A percentile compares a stretch with the other conserved stretches of the same genome.
Evolutionary conservation across 2,329 filamentous ascomycete genomes (phyloP).

Genomic region (Colletotrichum sp.): DNA sequence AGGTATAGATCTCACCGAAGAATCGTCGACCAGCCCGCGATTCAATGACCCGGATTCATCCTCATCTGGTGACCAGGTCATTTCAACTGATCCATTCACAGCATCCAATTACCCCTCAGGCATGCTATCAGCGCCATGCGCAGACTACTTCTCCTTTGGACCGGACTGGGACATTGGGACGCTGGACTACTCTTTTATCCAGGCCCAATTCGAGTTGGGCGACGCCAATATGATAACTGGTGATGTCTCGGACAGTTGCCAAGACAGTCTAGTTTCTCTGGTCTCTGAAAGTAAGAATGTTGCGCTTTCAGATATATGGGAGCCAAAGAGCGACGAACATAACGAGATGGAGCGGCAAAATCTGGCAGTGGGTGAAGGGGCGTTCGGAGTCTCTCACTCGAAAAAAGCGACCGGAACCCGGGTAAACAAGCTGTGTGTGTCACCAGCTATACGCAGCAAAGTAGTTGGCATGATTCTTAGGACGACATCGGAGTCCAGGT

Average conservation of each 20-base stretch:
- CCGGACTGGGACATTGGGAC: not conserved
- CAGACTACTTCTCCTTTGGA: not conserved
- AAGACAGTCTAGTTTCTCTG: constrained; percentile 23
- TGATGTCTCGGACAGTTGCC: not conserved
- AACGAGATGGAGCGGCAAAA: not conserved
- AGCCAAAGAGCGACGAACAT: not conserved
- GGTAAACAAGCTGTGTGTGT: not conserved
- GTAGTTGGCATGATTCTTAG: not conserved
- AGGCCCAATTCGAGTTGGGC: not conserved
- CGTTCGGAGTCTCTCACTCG: not conserved
- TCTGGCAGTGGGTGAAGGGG: not conserved
- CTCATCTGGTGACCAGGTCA: not conserved
- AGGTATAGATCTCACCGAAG: not conserved
- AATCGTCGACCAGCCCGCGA: not conserved
- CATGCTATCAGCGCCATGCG: not conserved
- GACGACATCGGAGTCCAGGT: not conserved
- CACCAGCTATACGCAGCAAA: not conserved
- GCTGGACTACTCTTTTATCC: not conserved
- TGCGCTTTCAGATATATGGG: not conserved
- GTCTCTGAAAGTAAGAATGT: not conserved
- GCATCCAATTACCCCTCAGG: not conserved
- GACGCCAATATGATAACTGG: not conserved
- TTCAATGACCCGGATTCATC: not conserved
- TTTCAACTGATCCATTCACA: not conserved
- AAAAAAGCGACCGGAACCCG: not conserved